Conservation (phyloP, 331 rosid genomes). For the Malus hybrid region DNA sequence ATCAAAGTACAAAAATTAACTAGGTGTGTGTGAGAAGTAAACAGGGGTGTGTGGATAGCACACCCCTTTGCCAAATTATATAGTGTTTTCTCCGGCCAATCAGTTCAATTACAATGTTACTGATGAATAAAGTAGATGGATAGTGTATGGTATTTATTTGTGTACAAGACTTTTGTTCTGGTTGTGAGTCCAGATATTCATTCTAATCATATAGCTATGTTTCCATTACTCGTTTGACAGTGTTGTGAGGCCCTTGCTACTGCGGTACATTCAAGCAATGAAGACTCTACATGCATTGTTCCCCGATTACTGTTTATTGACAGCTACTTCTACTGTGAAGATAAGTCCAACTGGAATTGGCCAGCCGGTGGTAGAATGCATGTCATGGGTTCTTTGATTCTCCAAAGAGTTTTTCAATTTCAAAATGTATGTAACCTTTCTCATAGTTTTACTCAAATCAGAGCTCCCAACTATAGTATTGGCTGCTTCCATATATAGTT, state of each 20-base stretch:
- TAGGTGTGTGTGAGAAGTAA: too few species aligned
- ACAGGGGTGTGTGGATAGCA: too few species aligned
- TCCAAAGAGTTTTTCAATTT: constrained; percentile 57
- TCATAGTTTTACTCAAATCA: not conserved
- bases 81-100: not conserved
- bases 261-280: constrained; percentile 23
- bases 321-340: constrained; percentile 50
- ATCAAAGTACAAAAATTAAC: too few species aligned
- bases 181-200: constrained; percentile 10
- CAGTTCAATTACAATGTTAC: not conserved
- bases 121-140: not conserved
- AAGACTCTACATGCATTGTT: constrained; percentile 55
- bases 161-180: constrained; percentile 5
- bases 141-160: not conserved
- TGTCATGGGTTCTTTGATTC: constrained; percentile 76
- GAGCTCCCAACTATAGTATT: not conserved
- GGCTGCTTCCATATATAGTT: not conserved
- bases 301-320: constrained; percentile 84
- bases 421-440: constrained; percentile 49
- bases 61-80: not conserved
- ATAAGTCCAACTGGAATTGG: constrained; percentile 76
- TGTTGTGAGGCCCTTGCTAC: too few species aligned
- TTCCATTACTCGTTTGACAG: constrained; percentile 22
- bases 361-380: constrained; percentile 50
- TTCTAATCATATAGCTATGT: constrained; percentile 5